Evolutionary conservation across 495 filamentous ascomycete genomes (phyloP).

Genomic region (Astrocystis sublimbata): DNA sequence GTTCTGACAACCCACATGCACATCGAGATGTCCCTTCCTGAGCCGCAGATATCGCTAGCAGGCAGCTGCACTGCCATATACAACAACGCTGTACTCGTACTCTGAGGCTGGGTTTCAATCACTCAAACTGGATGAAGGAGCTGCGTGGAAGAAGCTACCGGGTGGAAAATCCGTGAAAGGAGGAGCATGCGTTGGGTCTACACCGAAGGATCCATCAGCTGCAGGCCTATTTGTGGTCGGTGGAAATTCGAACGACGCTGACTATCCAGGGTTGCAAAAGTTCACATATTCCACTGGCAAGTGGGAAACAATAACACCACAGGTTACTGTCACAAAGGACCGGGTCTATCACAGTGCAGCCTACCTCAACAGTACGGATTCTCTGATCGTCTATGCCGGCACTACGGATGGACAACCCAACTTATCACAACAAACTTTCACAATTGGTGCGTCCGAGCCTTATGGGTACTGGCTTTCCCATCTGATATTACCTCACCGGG

Average conservation of each 20-base stretch:
- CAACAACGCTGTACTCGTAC: constrained; percentile 83
- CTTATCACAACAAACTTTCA: constrained; percentile 72
- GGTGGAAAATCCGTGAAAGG: constrained; percentile 69
- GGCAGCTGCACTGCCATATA: constrained; percentile 81
- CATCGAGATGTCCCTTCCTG: constrained; percentile 59
- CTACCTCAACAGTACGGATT: constrained; percentile 68
- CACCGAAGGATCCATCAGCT: constrained; percentile 49
- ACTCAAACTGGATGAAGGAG: constrained; percentile 65
- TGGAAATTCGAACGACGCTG: constrained; percentile 55
- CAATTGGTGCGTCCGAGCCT: constrained; percentile 63
- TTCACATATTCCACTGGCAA: constrained; percentile 73
- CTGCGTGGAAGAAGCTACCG: constrained; percentile 65
- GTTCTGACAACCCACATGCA: constrained; percentile 19
- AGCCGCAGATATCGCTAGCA: constrained; percentile 64
- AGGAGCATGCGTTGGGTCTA: constrained; percentile 74
- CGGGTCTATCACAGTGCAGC: constrained; percentile 72
- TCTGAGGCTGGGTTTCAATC: constrained; percentile 74
- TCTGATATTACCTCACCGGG: constrained; percentile 58
- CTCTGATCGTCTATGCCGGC: constrained; percentile 82
- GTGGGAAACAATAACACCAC: constrained; percentile 69
- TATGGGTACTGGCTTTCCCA: constrained; percentile 58
- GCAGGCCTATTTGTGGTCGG: constrained; percentile 84
- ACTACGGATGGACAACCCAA: constrained; percentile 54
- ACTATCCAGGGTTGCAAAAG: constrained; percentile 79
- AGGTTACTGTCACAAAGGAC: constrained; percentile 60